Evolutionary conservation across 176 grass and related monocot species (phyloP).

Genomic region (Juncus effusus): DNA sequence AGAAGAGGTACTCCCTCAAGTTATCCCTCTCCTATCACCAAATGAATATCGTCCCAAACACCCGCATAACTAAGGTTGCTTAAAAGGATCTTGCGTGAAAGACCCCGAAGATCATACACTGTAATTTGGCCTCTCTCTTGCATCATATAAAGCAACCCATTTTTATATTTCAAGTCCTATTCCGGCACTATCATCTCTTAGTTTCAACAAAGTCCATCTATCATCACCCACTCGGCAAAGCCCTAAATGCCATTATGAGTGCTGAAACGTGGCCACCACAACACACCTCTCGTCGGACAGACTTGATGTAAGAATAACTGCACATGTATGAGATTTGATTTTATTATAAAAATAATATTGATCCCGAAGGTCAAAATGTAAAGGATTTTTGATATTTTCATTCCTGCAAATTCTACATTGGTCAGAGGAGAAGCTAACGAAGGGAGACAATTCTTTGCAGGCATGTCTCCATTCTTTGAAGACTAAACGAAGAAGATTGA

Average conservation of each 20-base stretch:
- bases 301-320: slow-evolving; percentile 1
- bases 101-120: slow-evolving; percentile 4
- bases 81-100: not conserved
- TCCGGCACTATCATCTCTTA: too few relatives aligned
- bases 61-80: too few relatives aligned
- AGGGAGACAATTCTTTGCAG: not conserved
- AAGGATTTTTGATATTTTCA: not conserved
- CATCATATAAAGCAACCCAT: not conserved
- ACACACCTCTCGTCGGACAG: not conserved
- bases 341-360: too few relatives aligned
- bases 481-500: not conserved
- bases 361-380: not conserved
- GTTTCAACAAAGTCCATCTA: not conserved
- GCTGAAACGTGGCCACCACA: not conserved
- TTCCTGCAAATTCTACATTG: not conserved
- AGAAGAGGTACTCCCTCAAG: not conserved
- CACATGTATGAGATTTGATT: too few relatives aligned
- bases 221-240: slow-evolving; percentile 1
- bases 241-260: not conserved
- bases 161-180: not conserved
- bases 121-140: not conserved
- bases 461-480: slow-evolving; percentile 1
- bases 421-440: slow-evolving; percentile 7
- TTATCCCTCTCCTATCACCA: slow-evolving; percentile 7
- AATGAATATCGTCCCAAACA: not conserved